Evolutionary conservation across 257 asterid genomes (phyloP).

Genomic region (Linderniella brevidens): DNA sequence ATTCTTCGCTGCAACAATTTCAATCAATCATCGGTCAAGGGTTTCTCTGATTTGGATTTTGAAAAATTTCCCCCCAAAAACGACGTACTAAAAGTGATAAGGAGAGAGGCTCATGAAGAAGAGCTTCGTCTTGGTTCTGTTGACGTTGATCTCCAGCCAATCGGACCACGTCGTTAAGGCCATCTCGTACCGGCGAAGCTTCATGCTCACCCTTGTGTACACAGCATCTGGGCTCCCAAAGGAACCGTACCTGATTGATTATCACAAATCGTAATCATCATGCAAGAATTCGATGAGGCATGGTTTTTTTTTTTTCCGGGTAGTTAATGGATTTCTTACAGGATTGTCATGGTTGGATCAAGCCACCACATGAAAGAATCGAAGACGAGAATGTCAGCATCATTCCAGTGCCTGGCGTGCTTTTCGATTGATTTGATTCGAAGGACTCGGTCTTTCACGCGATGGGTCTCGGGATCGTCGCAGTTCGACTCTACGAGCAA

Average conservation of each 20-base stretch:
- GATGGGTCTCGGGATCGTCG: slow-evolving; percentile 38
- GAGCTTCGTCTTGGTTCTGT: slow-evolving; percentile 1
- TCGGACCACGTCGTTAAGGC: slow-evolving; percentile 6
- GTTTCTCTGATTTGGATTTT: too few species aligned
- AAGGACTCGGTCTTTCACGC: slow-evolving; percentile 22
- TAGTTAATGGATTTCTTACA: slow-evolving; percentile 18
- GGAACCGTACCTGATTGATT: neutral
- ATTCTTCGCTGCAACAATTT: too few species aligned
- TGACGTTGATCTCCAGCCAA: slow-evolving; percentile 3
- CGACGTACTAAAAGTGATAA: neutral
- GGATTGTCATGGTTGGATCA: slow-evolving; percentile 25
- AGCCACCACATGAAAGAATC: slow-evolving; percentile 71
- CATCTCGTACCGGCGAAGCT: neutral
- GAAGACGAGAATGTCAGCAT: slow-evolving; percentile 67
- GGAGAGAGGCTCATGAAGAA: slow-evolving; percentile 5
- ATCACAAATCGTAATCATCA: neutral
- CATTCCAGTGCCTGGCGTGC: slow-evolving; percentile 62
- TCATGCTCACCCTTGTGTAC: neutral
- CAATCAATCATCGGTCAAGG: too few species aligned
- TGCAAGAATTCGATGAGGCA: neutral
- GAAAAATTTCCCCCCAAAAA: too few species aligned
- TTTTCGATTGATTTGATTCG: slow-evolving; percentile 39
- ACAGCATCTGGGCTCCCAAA: neutral
- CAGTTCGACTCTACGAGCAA: slow-evolving; percentile 71
- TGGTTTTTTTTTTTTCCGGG: slow-evolving; percentile 6